Conservation (phyloP, 2,329 filamentous ascomycete genomes). For the Aspergillus sp. region DNA sequence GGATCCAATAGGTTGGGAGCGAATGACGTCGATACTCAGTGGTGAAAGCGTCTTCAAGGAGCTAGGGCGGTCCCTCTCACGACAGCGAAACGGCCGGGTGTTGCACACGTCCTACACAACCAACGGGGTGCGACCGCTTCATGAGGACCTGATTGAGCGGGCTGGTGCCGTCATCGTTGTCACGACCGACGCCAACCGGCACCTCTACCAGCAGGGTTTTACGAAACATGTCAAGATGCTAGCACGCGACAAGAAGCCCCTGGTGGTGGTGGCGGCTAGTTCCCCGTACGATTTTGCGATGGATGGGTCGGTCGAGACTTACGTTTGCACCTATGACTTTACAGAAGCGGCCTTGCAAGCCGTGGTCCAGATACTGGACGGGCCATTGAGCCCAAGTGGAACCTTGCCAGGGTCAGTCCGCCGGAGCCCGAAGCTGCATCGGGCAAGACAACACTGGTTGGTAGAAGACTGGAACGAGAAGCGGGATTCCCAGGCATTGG, state of each 20-base stretch:
- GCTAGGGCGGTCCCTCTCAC: conserved; percentile 75
- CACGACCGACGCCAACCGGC: conserved; percentile 88
- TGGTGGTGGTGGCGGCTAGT: conserved; percentile 86
- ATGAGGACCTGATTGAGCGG: conserved; percentile 84
- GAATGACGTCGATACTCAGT: conserved; percentile 65
- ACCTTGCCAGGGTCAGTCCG: conserved; percentile 63
- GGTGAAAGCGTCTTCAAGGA: conserved; percentile 90
- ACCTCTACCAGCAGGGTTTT: conserved; percentile 88
- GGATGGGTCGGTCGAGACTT: conserved; percentile 82
- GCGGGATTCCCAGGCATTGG: conserved; percentile 63
- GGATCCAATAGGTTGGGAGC: conserved; percentile 50
- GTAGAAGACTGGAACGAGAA: conserved; percentile 80
- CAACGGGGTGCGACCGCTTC: conserved; percentile 82
- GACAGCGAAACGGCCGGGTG: conserved; percentile 75
- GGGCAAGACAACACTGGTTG: conserved; percentile 90
- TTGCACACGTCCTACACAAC: conserved; percentile 93
- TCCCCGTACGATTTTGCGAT: conserved; percentile 95
- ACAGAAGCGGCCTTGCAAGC: conserved; percentile 85
- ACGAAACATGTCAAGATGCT: conserved; percentile 96
- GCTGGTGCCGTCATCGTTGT: conserved; percentile 83
- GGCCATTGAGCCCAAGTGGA: conserved; percentile 55
- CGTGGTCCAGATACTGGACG: conserved; percentile 73
- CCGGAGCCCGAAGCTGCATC: conserved; percentile 77
- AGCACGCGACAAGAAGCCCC: conserved; percentile 58
- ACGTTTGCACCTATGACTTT: conserved; percentile 93